These are phyloP conservation scores for Datura wrightii DNA, from an alignment of 257 asterid species.

Conservation along the genomic window DNA sequence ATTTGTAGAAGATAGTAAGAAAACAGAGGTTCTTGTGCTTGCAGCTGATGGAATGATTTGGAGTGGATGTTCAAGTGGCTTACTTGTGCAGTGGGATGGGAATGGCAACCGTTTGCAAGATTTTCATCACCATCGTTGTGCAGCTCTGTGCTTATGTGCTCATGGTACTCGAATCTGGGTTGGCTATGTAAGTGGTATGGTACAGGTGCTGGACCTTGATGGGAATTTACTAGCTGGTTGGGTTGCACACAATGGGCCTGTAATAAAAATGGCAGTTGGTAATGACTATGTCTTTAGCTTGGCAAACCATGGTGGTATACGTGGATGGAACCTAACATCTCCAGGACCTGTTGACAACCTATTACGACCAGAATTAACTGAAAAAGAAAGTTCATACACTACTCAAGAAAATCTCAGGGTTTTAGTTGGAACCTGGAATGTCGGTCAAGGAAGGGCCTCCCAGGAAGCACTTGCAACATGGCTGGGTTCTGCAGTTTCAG, in stretches of 20 bases:
- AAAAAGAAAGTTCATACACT: conserved; percentile 61
- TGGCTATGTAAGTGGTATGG: conserved; percentile 83
- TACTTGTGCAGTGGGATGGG: conserved; percentile 92
- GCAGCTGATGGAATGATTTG: conserved; percentile 86
- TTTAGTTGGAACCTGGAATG: conserved; percentile 96
- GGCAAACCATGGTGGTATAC: conserved; percentile 97
- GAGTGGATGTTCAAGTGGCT: conserved; percentile 88
- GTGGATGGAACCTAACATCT: conserved; percentile 93
- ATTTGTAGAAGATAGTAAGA: conserved; percentile 72
- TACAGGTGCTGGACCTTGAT: conserved; percentile 78
- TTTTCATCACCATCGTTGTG: conserved; percentile 75
- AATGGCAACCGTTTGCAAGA: conserved; percentile 87
- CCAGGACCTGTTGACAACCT: conserved; percentile 82
- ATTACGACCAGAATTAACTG: conserved; percentile 62
- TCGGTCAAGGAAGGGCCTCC: conserved; percentile 95
- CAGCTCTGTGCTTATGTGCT: conserved; percentile 72
- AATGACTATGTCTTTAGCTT: conserved; percentile 72
- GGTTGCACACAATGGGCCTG: conserved; percentile 91
- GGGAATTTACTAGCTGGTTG: conserved; percentile 78
- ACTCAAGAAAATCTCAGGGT: conserved; percentile 60
- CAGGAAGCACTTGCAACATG: conserved; percentile 86
- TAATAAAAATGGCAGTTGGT: conserved; percentile 70
- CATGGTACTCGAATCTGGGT: conserved; percentile 85
- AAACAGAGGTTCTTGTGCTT: conserved; percentile 76
- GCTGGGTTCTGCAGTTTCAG: conserved; percentile 78